Evolutionary conservation across 805 yeast species (phyloP), one percentile per base, ranked within the genome.

Genomic region (Yamadazyma ubonensis): DNA sequence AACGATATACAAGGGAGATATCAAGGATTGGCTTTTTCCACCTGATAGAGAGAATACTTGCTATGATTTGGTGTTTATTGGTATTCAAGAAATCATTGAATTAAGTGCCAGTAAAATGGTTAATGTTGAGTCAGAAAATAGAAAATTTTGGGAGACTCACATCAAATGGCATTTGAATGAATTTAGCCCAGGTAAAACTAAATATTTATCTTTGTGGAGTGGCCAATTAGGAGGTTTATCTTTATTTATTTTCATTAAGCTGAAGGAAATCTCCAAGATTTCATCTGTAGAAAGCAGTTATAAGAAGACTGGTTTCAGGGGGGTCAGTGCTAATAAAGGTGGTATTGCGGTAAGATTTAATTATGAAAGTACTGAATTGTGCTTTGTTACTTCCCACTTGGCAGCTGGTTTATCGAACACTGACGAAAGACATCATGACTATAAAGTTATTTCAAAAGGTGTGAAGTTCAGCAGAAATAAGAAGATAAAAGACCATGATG

Each of bases 261-360:
- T 76, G 29, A 58, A 68, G 1, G 75, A 78, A 41, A 54, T 75
- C 4, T 63, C 70, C 8, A 67, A 73, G 35, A 73, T 89, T 23
- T 71, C 77, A 29, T 75, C 78, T 35, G 70, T 89, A 19, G 85
- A 81, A 51, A 81, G 90, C 1, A 75, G 83, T 25, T 76, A 81
- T 27, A 90, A 87, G 51, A 91, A 91, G 53, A 90, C 98, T 0
- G 99, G 99, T 0, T 73, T 91, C 36, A 95, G 96, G 22, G 99
- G 99, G 5, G 81, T 89, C 63, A 81, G 95, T 41, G 79, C 80
- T 8, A 81, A 81, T 51, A 81, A 87, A 58, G 96, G 96, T 3
- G 95, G 86, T 2, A 78, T 86, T 31, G 82, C 85, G 0, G 77
- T 84, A 2, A 75, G 90, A 46, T 72, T 87, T 53, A 65, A 73